Percentiles rank a stretch among this genome's conserved stretches.
These are phyloP conservation scores for Azolla pinnata DNA, from an alignment of 75 land plant genomes.

Conservation along the genomic window DNA sequence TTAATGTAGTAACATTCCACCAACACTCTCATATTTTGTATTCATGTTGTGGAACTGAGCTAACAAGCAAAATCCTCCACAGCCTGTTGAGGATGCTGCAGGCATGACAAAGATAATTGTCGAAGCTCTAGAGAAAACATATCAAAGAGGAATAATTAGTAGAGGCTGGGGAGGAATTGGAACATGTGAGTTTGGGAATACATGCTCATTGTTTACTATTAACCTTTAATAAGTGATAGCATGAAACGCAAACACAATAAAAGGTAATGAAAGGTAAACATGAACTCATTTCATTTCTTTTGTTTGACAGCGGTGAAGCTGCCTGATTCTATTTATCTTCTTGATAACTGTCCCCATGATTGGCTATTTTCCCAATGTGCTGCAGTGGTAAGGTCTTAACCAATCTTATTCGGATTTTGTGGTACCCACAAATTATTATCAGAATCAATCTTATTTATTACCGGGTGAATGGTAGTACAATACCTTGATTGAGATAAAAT, in stretches of 20 bases:
- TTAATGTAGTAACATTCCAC: too few species aligned
- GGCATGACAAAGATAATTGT: slow-evolving; percentile 88
- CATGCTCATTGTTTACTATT: too few species aligned
- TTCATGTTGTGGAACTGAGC: too few species aligned
- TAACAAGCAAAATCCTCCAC: too few species aligned
- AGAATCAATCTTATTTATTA: too few species aligned
- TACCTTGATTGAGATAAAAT: too few species aligned
- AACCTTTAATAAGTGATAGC: neutral
- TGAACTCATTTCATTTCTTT: too few species aligned
- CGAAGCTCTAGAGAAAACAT: slow-evolving; percentile 63
- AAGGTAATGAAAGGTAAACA: neutral
- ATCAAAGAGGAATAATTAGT: slow-evolving; percentile 88
- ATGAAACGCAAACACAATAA: neutral
- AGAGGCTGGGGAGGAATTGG: slow-evolving; percentile 99
- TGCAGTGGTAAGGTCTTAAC: slow-evolving; percentile 86
- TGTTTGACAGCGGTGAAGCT: slow-evolving; percentile 70
- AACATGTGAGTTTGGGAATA: slow-evolving; percentile 65
- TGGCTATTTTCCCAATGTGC: slow-evolving; percentile 83
- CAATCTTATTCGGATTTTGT: too few species aligned
- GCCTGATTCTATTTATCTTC: slow-evolving; percentile 51
- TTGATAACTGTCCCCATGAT: slow-evolving; percentile 85
- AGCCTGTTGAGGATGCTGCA: slow-evolving; percentile 96
- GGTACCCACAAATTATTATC: too few species aligned
- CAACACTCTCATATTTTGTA: too few species aligned
- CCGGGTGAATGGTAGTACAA: too few species aligned